Evolutionary conservation across 2,329 filamentous ascomycete species (phyloP).

Genomic region (Hypoxylon sp.): DNA sequence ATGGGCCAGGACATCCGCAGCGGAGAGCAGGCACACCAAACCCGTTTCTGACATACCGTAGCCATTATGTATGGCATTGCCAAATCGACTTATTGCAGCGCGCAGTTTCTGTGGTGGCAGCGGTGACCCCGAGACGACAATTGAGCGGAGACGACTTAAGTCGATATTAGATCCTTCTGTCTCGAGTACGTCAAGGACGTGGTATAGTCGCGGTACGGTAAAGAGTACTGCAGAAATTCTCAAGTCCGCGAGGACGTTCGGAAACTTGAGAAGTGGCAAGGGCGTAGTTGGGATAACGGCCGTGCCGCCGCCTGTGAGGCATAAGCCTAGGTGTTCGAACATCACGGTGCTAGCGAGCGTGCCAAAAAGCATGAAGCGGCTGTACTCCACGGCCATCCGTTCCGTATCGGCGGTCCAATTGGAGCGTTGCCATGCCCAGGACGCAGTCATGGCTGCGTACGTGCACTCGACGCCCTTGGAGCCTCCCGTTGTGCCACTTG

Average conservation of each 20-base stretch:
- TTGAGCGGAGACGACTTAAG: constrained; percentile 18
- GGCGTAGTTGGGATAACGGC: constrained; percentile 26
- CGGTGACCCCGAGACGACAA: constrained; percentile 26
- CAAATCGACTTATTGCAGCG: constrained; percentile 13
- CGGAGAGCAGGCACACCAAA: constrained; percentile 9
- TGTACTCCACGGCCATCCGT: constrained; percentile 11
- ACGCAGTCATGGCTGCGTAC: constrained; percentile 16
- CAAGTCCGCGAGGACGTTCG: constrained; percentile 19
- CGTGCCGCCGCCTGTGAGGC: constrained; percentile 24
- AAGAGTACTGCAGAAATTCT: constrained; percentile 24
- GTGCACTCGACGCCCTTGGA: constrained; percentile 27
- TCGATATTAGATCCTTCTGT: constrained; percentile 13
- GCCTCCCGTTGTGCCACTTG: constrained; percentile 21
- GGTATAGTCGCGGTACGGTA: constrained; percentile 22
- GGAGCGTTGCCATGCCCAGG: constrained; percentile 22
- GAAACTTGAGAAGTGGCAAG: constrained; percentile 22
- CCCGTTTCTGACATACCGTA: constrained; percentile 26
- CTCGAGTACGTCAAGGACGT: constrained; percentile 20
- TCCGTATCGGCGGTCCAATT: constrained; percentile 17
- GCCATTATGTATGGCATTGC: constrained; percentile 15
- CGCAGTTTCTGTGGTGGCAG: constrained; percentile 13
- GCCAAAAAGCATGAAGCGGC: constrained; percentile 25
- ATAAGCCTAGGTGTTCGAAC: constrained; percentile 27
- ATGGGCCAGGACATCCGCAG: constrained; percentile 1
- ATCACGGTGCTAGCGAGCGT: constrained; percentile 24